Evolutionary conservation across 2,329 filamentous ascomycete species (phyloP).

Genomic region (Epicoccum sorghinum): DNA sequence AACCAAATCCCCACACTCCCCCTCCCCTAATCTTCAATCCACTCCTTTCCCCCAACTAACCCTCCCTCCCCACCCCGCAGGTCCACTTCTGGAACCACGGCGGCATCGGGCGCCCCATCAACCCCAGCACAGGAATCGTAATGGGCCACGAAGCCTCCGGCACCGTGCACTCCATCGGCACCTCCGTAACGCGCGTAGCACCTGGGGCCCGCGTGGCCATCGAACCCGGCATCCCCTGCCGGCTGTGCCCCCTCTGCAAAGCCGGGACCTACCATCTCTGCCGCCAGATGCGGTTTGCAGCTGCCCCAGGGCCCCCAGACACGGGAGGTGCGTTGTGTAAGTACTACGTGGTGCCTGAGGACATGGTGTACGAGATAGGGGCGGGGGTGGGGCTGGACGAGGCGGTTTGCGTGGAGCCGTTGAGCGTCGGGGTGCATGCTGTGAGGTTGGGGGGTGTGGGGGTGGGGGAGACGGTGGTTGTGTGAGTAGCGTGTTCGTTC

Average conservation of each 20-base stretch:
- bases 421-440: slow-evolving; percentile 85
- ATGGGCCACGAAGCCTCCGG: slow-evolving; percentile 94
- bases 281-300: slow-evolving; percentile 81
- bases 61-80: slow-evolving; percentile 12
- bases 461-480: slow-evolving; percentile 82
- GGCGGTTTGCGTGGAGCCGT: slow-evolving; percentile 85
- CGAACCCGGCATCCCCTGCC: slow-evolving; percentile 91
- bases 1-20: too few species aligned
- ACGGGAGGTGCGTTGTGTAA: slow-evolving; percentile 74
- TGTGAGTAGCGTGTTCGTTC: slow-evolving; percentile 58
- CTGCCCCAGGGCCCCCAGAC: slow-evolving; percentile 79
- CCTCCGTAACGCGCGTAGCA: slow-evolving; percentile 75
- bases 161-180: slow-evolving; percentile 75
- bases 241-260: slow-evolving; percentile 83
- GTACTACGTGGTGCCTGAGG: slow-evolving; percentile 87
- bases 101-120: slow-evolving; percentile 83
- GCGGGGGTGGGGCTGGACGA: slow-evolving; percentile 82
- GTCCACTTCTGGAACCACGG: slow-evolving; percentile 97
- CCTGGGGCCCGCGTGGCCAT: slow-evolving; percentile 89
- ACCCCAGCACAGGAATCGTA: slow-evolving; percentile 80
- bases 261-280: slow-evolving; percentile 93
- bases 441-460: slow-evolving; percentile 78
- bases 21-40: too few species aligned
- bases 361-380: slow-evolving; percentile 93
- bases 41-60: too few species aligned